Evolutionary conservation across 805 yeast species (phyloP).

Genomic region (Ogataea chonburiensis): DNA sequence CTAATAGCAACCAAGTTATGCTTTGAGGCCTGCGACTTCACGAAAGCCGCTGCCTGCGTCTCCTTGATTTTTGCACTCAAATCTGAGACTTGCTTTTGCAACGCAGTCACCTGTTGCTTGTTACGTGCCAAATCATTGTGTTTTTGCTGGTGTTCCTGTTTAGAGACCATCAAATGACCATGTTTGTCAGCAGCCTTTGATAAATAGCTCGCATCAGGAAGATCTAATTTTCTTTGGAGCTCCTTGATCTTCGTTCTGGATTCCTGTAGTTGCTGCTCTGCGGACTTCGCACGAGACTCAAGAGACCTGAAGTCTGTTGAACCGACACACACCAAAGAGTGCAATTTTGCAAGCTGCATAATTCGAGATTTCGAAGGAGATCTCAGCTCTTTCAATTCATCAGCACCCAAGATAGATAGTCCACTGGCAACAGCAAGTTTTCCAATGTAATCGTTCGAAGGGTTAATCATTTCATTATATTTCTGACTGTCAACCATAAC

Average conservation of each 20-base stretch:
- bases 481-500: constrained; percentile 18
- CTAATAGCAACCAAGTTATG: constrained; percentile 17
- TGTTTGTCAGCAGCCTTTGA: constrained; percentile 22
- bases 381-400: constrained; percentile 17
- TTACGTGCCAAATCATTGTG: constrained; percentile 1
- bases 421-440: constrained; percentile 32
- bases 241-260: background rate
- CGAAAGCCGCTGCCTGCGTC: constrained; percentile 11
- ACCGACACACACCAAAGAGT: constrained; percentile 11
- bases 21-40: constrained; percentile 1
- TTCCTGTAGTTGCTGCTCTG: background rate
- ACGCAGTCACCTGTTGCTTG: background rate
- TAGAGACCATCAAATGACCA: constrained; percentile 7
- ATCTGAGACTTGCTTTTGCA: background rate
- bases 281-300: constrained; percentile 1
- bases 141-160: constrained; percentile 1
- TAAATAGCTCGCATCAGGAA: constrained; percentile 30
- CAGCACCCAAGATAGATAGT: constrained; percentile 18
- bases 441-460: constrained; percentile 32
- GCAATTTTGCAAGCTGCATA: constrained; percentile 8
- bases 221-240: constrained; percentile 15
- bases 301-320: constrained; percentile 3
- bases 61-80: constrained; percentile 6
- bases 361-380: constrained; percentile 19
- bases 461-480: constrained; percentile 11